Evolutionary conservation across 2,329 filamentous ascomycete species (phyloP), one percentile per base, ranked within the genome.

Genomic region (Fusarium floridanum): DNA sequence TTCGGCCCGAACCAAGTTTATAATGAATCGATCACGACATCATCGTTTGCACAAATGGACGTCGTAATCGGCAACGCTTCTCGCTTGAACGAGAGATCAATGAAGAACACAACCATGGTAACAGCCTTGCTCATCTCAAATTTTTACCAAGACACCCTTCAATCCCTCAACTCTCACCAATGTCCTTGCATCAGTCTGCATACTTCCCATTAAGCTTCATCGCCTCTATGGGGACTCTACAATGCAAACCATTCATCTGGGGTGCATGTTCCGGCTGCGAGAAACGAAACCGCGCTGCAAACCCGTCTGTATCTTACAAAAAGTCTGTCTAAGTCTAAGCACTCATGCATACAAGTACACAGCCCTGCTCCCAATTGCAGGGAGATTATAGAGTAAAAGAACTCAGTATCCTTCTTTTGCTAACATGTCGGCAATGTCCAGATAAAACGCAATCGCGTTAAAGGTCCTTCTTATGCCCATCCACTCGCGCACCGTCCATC

Each of bases 391-490:
- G 27, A 43, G 7, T 6, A 20, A n/a, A 61, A 20, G n/a, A 64
- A 27, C 14, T 81, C 70, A 86, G 20, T 85, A 70, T 2, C 89
- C 91, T 78, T 94, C 91, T 76, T 91, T 92, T 3, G 92, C 91
- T 60, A 94, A 83, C 92, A 93, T 94, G 77, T 94, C 89, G 12
- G 88, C 88, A 77, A 93, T 90, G 68, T 88, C 90, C 3, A 92
- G 85, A 76, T 93, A 93, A 76, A 93, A 92, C 0, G 91, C 91
- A 67, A 92, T 87, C 3, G 91, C 91, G 77, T 92, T 93, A 76
- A 93, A 93, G 17, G 88, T 91, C 67, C 85, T 86, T 75, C 85
- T 84, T 70, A 87, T 84, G 1, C 90, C 90, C 80, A 87, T 84
- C 83, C 84, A 84, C 66, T 85, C 77, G 59, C 92, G 82, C 48